A percentile compares a stretch with the other conserved stretches of the same genome.
Evolutionary conservation across 1,284 basidiomycete species (phyloP).

Genomic region (Papiliotrema laurentii): DNA sequence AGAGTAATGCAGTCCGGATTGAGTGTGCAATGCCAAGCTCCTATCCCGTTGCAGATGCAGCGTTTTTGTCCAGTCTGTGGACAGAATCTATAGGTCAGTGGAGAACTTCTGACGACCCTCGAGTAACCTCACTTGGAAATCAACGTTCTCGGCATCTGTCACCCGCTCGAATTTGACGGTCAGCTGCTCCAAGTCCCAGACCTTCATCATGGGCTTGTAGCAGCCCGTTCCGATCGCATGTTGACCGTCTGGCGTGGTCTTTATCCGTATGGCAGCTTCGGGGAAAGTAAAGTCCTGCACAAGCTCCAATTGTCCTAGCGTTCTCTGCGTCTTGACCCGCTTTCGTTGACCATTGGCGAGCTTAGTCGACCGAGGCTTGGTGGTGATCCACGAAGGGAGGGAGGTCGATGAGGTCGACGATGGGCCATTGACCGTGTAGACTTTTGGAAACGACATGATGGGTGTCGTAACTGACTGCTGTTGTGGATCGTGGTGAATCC

Average conservation of each 20-base stretch:
- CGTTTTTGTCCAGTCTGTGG: slow-evolving; percentile 99
- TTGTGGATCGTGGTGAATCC: no score
- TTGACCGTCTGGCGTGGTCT: slow-evolving; percentile 84
- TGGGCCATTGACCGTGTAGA: slow-evolving; percentile 87
- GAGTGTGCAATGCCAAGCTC: slow-evolving; percentile 90
- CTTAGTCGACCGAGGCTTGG: slow-evolving; percentile 52
- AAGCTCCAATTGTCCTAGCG: slow-evolving; percentile 62
- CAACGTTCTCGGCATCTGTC: slow-evolving; percentile 94
- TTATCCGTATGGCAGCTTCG: slow-evolving; percentile 87
- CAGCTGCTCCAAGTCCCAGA: slow-evolving; percentile 92
- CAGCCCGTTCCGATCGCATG: slow-evolving; percentile 92
- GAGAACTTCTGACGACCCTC: neutral
- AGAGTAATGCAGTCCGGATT: slow-evolving; percentile 86
- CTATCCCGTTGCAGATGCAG: slow-evolving; percentile 94
- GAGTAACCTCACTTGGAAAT: slow-evolving; percentile 78
- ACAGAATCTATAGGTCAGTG: slow-evolving; percentile 67
- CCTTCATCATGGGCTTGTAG: slow-evolving; percentile 96
- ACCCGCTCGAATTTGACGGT: slow-evolving; percentile 94
- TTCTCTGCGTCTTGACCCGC: slow-evolving; percentile 44
- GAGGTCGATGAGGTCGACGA: slow-evolving; percentile 75
- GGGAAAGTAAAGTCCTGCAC: slow-evolving; percentile 97
- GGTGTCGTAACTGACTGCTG: no score
- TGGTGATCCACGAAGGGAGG: slow-evolving; percentile 81
- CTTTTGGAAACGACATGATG: slow-evolving; percentile 57
- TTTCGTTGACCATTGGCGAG: slow-evolving; percentile 36